Base-by-base conservation (phyloP, 106 monocot genomes). In the Cymbidium sinense region DNA sequence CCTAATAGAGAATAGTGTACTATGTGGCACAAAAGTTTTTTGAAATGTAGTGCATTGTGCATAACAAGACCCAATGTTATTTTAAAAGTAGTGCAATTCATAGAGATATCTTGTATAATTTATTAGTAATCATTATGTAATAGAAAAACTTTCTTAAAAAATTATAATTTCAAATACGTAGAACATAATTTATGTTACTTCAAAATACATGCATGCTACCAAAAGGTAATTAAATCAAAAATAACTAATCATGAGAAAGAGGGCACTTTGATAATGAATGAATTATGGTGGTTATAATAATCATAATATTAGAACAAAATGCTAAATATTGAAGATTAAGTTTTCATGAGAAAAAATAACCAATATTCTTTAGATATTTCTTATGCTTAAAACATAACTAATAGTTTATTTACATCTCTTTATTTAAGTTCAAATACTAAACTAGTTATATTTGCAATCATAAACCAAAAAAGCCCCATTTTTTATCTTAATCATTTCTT, bases 391-490 rank as follows among this genome's bases (percentile, higher is more conserved):
- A 54, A 54, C 12, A 54, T 29, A 64, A 64, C 9, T 64, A 64
- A 7, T 64, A 20, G 5, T 29, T 31, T 34, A 33, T 67, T 67
- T 13, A 67, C 64, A 28, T 27, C 17, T 4, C 30, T 2, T 10
- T 67, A 67, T 67, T 67, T 33, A 33, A 67, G 67, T 67, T 67
- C 33, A 67, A 67, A 67, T 58, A 31, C 15, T 31, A 67, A 67
- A 67, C 31, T 31, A 33, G 33, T 67, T 11, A 67, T 33, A 1
- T 21, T 67, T 64, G 2, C 2, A 67, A 33, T 67, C 33, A 30
- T 13, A 67, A 67, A 17, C 17, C 67, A 67, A 67, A 67, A 29
- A 13, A 33, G 33, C 31, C 10, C 3, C 67, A 67, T 15, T 31
- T 3, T 33, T 33, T 33, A 33, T 67, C 33, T 25, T 67, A 33